Evolutionary conservation across 108 stramenopile genomes (phyloP).

Genomic region (Nitzschia sp.): DNA sequence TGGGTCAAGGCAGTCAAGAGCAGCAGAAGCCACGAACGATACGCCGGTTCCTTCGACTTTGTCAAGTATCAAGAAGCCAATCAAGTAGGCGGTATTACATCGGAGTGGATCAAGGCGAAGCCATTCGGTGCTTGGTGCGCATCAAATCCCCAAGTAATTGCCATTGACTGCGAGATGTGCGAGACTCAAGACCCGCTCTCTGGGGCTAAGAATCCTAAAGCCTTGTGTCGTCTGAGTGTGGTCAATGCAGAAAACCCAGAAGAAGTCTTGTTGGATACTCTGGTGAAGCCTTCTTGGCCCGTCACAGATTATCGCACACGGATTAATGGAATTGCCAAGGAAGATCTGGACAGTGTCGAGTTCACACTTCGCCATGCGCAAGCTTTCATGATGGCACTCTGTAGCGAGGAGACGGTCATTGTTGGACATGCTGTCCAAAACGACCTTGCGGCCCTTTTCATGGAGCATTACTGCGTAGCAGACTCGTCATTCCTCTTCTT

Average conservation of each 20-base stretch:
- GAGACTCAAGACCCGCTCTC: constrained; percentile 90
- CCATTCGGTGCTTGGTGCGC: constrained; percentile 78
- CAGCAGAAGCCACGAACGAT: constrained; percentile 57
- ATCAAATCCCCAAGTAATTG: constrained; percentile 86
- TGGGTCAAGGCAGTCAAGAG: constrained; percentile 65
- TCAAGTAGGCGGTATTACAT: constrained; percentile 24
- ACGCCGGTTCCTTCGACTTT: constrained; percentile 54
- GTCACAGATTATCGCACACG: constrained; percentile 87
- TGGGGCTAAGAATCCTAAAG: constrained; percentile 69
- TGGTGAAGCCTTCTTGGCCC: constrained; percentile 92
- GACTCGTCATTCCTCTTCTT: constrained; percentile 87
- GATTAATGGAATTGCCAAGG: constrained; percentile 88
- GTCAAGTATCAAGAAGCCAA: constrained; percentile 48
- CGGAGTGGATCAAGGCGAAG: constrained; percentile 71
- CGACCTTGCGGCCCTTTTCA: constrained; percentile 84
- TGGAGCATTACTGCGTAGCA: constrained; percentile 80
- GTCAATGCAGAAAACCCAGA: constrained; percentile 85
- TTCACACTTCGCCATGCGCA: constrained; percentile 95
- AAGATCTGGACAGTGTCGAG: constrained; percentile 76
- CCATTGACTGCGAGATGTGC: constrained; percentile 99
- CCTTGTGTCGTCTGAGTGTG: constrained; percentile 89
- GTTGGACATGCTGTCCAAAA: constrained; percentile 93
- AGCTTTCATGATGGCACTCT: constrained; percentile 90
- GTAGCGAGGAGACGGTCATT: constrained; percentile 91
- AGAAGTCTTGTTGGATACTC: constrained; percentile 90